Evolutionary conservation across 2,329 filamentous ascomycete species (phyloP), one percentile per base, ranked within the genome.

Genomic region (Neopestalotiopsis sp.): DNA sequence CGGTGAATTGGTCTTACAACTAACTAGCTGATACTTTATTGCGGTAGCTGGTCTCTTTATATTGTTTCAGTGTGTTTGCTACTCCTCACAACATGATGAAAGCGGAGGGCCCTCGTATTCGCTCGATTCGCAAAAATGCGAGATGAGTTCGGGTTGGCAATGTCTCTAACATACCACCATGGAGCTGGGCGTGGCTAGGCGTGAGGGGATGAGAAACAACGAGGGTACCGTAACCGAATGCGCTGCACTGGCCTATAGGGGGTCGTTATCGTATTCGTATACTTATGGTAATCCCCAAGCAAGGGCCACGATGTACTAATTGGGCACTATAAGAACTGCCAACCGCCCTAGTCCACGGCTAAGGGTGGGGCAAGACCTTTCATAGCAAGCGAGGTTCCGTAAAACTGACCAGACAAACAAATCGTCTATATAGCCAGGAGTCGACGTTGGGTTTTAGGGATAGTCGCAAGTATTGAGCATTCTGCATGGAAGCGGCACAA

Each of bases 261-360:
- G 30, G 34, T 62, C 59, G 59, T 62, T 62, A 62, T 62, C 59
- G 59, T 62, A 62, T 62, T 62, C 59, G 59, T 62, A 62, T 34
- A 62, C 34, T 38, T 38, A 7, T 38, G 24, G 24, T 38, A 38
- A 28, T 28, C 24, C 24, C 24, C 34, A 38, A 7, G 34, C 34
- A 7, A 52, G n/a, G 20, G 45, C 45, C 14, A 7, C 17, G 9
- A n/a, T 17, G n/a, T 52, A 52, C 45, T 52, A 52, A 52, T n/a
- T 20, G 14, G 45, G 45, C 20, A 52, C 45, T 52, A 52, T 52
- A 52, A 20, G 14, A 9, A 52, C 9, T 52, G 45, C 45, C 6
- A 52, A 20, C 17, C 9, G 45, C 17, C 17, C 17, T 20, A 59
- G 61, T 42, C 32, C 58, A 38, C 34, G 34, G 34, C 34, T 6